Evolutionary conservation across 2,329 filamentous ascomycete genomes (phyloP), one percentile per base, ranked within the genome.

Genomic region (Aureobasidium vineae): DNA sequence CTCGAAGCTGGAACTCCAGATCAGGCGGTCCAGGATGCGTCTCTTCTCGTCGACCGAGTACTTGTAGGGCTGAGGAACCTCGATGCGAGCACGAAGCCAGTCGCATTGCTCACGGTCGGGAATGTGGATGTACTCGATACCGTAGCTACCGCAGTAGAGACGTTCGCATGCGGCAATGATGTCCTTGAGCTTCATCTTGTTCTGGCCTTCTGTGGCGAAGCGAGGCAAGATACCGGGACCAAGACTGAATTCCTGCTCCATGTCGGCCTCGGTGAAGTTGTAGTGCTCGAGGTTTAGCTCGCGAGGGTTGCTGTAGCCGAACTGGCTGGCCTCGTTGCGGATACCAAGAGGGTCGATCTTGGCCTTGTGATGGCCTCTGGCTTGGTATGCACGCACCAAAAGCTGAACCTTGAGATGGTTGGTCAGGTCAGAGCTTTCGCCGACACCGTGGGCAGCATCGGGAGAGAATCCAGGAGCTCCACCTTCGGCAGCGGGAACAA

Each of bases 331-430:
- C 78, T 96, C 89, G 73, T 90, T 90, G 74, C 94, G 89, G 76
- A 99, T 99, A 70, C 92, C 92, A 66, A 99, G 87, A 69, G 95
- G 95, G 76, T 99, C 95, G 73, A 97, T 97, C 79, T 93, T 92
- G 71, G 95, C 94, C 84, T 97, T 98, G 86, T 98, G 93, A 80
- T 99, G 95, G 71, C 95, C 95, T 73, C 95, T 90, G 71, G 95
- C 92, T 84, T 99, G 95, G 82, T 99, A 99, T 66, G 95, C 95
- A 79, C 95, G 92, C 69, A 97, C 93, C 43, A 99, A 86, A 66
- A 99, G 86, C 84, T 99, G 95, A 64, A 99, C 95, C 83, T 98
- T 99, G 79, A 99, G 84, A 80, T 99, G 95, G 80, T 97, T 97
- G 73, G 90, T 92, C 74, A 98, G 86, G 76, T 98, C 91, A 68